Evolutionary conservation across 345 rosid species (phyloP).

Genomic region (Geranium rotundifolium): DNA sequence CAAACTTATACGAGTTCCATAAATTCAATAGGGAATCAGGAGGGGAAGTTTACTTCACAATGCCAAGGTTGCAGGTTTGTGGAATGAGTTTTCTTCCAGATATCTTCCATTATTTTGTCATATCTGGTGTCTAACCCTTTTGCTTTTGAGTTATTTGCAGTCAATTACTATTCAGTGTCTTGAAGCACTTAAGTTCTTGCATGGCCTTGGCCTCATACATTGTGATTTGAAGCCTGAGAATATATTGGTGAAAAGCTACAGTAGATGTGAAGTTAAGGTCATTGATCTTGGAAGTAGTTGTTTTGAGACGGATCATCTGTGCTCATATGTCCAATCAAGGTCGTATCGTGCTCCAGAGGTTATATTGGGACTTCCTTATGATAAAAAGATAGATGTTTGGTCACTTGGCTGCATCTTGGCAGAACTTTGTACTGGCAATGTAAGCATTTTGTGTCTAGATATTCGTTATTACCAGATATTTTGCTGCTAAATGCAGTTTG

Average conservation of each 20-base stretch:
- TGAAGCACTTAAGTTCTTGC: slow-evolving; percentile 91
- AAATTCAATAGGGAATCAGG: slow-evolving; percentile 96
- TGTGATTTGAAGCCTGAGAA: slow-evolving; percentile 97
- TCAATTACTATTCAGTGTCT: slow-evolving; percentile 91
- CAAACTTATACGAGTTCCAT: slow-evolving; percentile 94
- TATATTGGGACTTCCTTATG: slow-evolving; percentile 84
- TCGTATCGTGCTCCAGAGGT: slow-evolving; percentile 99
- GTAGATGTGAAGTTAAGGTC: slow-evolving; percentile 97
- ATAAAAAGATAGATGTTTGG: slow-evolving; percentile 97
- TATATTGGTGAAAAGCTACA: slow-evolving; percentile 90
- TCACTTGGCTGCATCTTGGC: slow-evolving; percentile 99
- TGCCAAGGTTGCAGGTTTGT: slow-evolving; percentile 96
- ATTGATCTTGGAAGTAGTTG: slow-evolving; percentile 99
- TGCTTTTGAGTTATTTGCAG: slow-evolving; percentile 39
- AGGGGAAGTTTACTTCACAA: slow-evolving; percentile 97
- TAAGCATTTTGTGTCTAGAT: slow-evolving; percentile 33
- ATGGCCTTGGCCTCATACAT: slow-evolving; percentile 93
- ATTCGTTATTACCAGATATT: neutral
- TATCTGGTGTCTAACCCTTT: slow-evolving; percentile 15
- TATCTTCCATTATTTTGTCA: slow-evolving; percentile 9
- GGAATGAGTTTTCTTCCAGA: neutral
- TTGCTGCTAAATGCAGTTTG: neutral
- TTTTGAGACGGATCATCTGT: slow-evolving; percentile 94
- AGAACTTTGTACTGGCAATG: slow-evolving; percentile 96
- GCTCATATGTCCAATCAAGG: slow-evolving; percentile 97